Evolutionary conservation across 371 early-diverging fungal genomes (phyloP).

Genomic region (Vairimorpha apis): DNA sequence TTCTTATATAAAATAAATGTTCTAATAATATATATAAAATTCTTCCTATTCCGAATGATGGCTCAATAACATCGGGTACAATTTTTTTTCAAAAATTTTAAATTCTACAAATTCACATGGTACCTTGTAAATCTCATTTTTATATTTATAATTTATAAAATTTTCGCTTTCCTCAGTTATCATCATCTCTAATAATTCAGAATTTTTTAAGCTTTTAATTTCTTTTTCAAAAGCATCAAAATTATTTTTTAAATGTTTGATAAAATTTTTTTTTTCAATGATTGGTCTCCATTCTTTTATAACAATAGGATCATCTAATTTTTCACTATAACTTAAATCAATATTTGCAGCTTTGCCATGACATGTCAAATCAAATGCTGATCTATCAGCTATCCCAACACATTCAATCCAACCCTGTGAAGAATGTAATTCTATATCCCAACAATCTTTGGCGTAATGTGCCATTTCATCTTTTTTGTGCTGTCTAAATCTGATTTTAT

Average conservation of each 20-base stretch:
- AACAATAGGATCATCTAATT: slow-evolving; percentile 70
- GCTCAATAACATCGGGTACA: slow-evolving; percentile 96
- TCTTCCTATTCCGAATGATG: slow-evolving; percentile 98
- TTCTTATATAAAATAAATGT: slow-evolving; percentile 83
- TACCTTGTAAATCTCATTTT: slow-evolving; percentile 31
- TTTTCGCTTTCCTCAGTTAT: slow-evolving; percentile 12
- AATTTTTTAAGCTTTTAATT: slow-evolving; percentile 34
- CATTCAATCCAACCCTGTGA: slow-evolving; percentile 96
- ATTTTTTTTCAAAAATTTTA: slow-evolving; percentile 72
- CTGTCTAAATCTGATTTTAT: slow-evolving; percentile 87
- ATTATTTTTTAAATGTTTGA: slow-evolving; percentile 61
- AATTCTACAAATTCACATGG: slow-evolving; percentile 2
- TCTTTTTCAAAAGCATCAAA: slow-evolving; percentile 38
- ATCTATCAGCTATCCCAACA: slow-evolving; percentile 98
- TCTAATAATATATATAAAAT: slow-evolving; percentile 91
- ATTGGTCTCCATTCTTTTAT: slow-evolving; percentile 36
- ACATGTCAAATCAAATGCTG: slow-evolving; percentile 87
- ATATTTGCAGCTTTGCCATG: slow-evolving; percentile 81
- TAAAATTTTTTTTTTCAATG: slow-evolving; percentile 68
- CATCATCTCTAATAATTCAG: slow-evolving; percentile 36
- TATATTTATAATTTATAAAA: slow-evolving; percentile 35
- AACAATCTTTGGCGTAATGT: slow-evolving; percentile 95
- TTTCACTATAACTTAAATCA: slow-evolving; percentile 81
- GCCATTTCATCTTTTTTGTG: slow-evolving; percentile 99
- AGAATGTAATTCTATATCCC: slow-evolving; percentile 62